phyloP scores from a whole-genome alignment of 371 early-diverging fungal species.

The Mortierella sp. region DNA sequence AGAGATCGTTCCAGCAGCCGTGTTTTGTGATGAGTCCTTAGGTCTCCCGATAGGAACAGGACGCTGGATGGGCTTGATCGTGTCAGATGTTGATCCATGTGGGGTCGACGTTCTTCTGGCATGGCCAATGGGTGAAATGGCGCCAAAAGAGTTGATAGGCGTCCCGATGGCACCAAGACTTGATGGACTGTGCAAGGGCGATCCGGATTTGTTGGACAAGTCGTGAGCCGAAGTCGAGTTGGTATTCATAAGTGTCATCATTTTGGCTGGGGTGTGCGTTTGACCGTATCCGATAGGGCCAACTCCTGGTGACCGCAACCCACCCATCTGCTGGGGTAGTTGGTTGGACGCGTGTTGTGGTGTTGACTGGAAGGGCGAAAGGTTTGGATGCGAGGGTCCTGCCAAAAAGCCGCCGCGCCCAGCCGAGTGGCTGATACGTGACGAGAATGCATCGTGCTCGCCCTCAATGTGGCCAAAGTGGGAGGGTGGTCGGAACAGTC shows the following conservation, averaged over 20 bases:
- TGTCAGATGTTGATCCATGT: conserved; percentile 37
- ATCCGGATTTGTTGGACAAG: conserved; percentile 24
- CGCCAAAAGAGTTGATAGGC: conserved; percentile 44
- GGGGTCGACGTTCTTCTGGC: conserved; percentile 50
- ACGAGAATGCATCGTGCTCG: conserved; percentile 23
- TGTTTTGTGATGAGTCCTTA: conserved; percentile 25
- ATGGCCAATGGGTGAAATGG: conserved; percentile 54
- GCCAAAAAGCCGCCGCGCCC: conserved; percentile 33
- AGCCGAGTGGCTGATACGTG: conserved; percentile 20
- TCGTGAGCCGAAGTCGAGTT: conserved; percentile 20
- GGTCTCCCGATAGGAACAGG: conserved; percentile 56
- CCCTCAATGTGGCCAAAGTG: conserved; percentile 46
- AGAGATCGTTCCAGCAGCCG: conserved; percentile 25
- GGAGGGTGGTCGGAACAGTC: conserved; percentile 29
- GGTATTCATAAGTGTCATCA: conserved; percentile 36
- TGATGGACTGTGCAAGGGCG: conserved; percentile 51
- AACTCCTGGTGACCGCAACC: conserved; percentile 46
- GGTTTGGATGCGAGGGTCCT: conserved; percentile 22
- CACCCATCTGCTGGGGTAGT: conserved; percentile 30
- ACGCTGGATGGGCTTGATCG: conserved; percentile 51
- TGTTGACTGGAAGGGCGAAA: conserved; percentile 15
- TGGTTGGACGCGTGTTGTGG: conserved; percentile 36
- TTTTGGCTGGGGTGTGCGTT: conserved; percentile 20
- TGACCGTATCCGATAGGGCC: conserved; percentile 49
- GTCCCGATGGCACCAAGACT: conserved; percentile 51